Percentiles rank a stretch among this genome's conserved stretches.
phyloP scores from a whole-genome alignment of 179 eudicot genomes.

The Spinacia oleracea region DNA sequence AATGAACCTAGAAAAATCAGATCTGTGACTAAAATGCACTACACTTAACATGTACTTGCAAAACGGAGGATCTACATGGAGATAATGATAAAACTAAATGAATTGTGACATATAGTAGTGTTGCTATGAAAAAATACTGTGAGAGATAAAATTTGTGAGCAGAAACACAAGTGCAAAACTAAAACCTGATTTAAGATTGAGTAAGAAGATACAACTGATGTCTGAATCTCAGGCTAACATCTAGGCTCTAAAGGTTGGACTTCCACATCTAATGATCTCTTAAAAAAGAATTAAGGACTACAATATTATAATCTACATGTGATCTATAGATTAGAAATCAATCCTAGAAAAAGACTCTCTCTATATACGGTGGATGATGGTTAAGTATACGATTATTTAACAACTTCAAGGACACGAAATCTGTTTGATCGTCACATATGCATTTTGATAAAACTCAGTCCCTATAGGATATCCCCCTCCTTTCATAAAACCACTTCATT shows the following conservation, averaged over 20 bases:
- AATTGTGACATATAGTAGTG: slow-evolving; percentile 2
- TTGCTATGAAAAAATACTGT: background rate
- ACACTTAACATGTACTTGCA: background rate
- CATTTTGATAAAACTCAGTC: background rate
- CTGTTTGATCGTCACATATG: no score
- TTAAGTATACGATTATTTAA: no score
- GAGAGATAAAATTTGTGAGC: background rate
- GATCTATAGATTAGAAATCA: background rate
- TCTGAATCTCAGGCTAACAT: background rate
- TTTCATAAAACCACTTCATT: slow-evolving; percentile 3
- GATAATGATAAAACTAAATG: background rate
- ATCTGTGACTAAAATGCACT: background rate
- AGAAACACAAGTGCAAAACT: background rate
- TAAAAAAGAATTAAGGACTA: background rate
- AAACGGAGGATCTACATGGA: background rate
- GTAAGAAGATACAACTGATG: background rate
- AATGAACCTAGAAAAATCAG: slow-evolving; percentile 62
- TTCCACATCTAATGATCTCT: slow-evolving; percentile 5
- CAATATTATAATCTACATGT: background rate
- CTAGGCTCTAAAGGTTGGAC: background rate
- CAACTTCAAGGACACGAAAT: background rate
- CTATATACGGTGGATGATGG: no score
- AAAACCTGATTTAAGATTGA: background rate
- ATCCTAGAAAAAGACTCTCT: background rate
- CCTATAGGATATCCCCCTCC: background rate